phyloP scores from a whole-genome alignment of 345 rosid genomes.

The Pelargonium nanum region DNA sequence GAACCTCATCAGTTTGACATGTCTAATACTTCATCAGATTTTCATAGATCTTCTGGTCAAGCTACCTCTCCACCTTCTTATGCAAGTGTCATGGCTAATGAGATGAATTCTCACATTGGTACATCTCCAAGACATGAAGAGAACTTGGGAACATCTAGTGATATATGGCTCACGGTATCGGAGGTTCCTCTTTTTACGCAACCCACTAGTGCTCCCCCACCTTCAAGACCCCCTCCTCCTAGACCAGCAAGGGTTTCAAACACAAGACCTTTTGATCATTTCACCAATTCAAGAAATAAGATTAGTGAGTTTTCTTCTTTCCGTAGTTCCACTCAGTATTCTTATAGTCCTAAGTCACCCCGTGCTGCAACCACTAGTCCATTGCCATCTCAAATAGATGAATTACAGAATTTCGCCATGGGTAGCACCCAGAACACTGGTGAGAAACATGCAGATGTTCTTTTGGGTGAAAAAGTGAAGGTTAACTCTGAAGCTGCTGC shows the following conservation, averaged over 20 bases:
- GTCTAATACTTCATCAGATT: constrained; percentile 26
- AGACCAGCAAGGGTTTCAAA: constrained; percentile 53
- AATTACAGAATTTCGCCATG: constrained; percentile 57
- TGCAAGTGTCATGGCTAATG: constrained; percentile 25
- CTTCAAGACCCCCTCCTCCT: constrained; percentile 97
- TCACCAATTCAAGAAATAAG: constrained; percentile 38
- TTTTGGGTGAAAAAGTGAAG: constrained; percentile 44
- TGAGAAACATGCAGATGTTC: constrained; percentile 34
- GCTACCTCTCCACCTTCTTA: constrained; percentile 38
- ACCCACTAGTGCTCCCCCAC: constrained; percentile 82
- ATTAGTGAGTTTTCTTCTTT: constrained; percentile 33
- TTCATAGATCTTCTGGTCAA: constrained; percentile 27
- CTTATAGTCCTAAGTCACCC: constrained; percentile 33
- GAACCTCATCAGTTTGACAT: constrained; percentile 43
- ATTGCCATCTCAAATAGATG: constrained; percentile 56
- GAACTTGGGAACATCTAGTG: constrained; percentile 46
- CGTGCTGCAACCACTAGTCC: constrained; percentile 31
- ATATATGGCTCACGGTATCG: constrained; percentile 84
- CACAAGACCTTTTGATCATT: constrained; percentile 28
- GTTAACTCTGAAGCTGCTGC: constrained; percentile 75
- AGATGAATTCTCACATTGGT: constrained; percentile 27
- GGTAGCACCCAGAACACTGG: constrained; percentile 33
- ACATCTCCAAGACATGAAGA: constrained; percentile 39
- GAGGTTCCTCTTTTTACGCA: constrained; percentile 85
- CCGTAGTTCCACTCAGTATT: constrained; percentile 35